Base-by-base conservation (phyloP, 495 filamentous ascomycete genomes). In the Hyaloscypha variabilis region DNA sequence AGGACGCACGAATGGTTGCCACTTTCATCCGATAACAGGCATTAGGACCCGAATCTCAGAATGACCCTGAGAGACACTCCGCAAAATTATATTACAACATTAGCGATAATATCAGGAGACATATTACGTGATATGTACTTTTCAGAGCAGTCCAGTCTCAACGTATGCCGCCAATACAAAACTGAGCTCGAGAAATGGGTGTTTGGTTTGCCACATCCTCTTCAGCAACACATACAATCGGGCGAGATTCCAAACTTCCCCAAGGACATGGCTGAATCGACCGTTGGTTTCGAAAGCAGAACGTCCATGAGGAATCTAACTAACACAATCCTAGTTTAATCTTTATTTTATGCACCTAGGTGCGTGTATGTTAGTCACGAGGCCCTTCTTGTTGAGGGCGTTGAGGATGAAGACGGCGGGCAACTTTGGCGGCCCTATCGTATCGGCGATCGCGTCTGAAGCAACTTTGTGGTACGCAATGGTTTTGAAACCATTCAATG, bases 81-180 rank as follows among this genome's bases (percentile, higher is more conserved):
- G 10, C 62, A 64, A 50, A 64, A 64, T 49, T 42, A 53, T 11
- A 31, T 66, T 23, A 54, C 63, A 59, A 60, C 24, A 17, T 29
- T 66, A 17, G 55, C 56, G 14, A 66, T 66, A 31, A 66, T 66
- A 52, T 66, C 63, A 25, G 63, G 63, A 54, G 11, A 66, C 23
- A 66, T 66, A 52, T 54, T 66, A 34, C 63, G 63, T 28, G 63
- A 66, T 42, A 60, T 66, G 63, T 66, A 66, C 29, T 60, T 66
- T 49, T 52, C 63, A 28, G 56, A 60, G 19, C 55, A 66, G 28
- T 49, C 46, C 25, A 60, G 56, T 54, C 26, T 66, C 46, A 60
- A 54, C 23, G 53, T 53, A 60, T 66, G 55, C 42, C 63, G 30
- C 11, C 55, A 66, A 53, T 42, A 55, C 39, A 66, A 66, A 66